Base-by-base conservation (phyloP, 306 rosid species). In the Dicorynia guianensis region DNA sequence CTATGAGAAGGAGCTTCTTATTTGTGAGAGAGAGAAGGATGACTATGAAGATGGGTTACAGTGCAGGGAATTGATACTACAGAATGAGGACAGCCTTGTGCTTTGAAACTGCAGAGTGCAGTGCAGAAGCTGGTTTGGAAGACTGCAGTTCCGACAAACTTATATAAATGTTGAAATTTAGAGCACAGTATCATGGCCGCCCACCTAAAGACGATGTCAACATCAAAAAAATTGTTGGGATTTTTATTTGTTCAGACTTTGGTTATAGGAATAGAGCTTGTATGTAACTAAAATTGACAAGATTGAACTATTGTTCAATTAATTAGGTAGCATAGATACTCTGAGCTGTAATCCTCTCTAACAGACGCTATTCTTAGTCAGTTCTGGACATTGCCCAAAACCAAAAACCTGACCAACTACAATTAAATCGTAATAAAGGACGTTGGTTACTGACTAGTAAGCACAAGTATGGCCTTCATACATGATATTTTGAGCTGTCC, bases 131-230 rank as follows among this genome's bases (percentile, higher is more conserved):
- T n/a, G n/a, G n/a, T n/a, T n/a, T n/a, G 49, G 30, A 60, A 47
- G 76, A 39, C 70, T 44, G 75, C 68, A 74, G 44, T 75, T 54
- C 75, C 85, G 35, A 83, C 77, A 81, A 34, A 69, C 83, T 60
- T 78, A 72, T n/a, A n/a, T n/a, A n/a, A n/a, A n/a, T n/a, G n/a
- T n/a, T n/a, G n/a, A n/a, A n/a, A n/a, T n/a, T n/a, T n/a, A n/a
- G n/a, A n/a, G n/a, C n/a, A n/a, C n/a, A n/a, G n/a, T n/a, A n/a
- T n/a, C n/a, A n/a, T n/a, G n/a, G n/a, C n/a, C n/a, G n/a, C n/a
- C n/a, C n/a, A n/a, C n/a, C 40, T 14, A 36, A 73, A 13, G 57
- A 30, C 60, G 18, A 4, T 46, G 48, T 56, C 49, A 11, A 40
- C 35, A 38, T 67, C 55, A 60, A 17, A 56, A 75, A 40, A 58